phyloP scores from a whole-genome alignment of 371 early-diverging fungal genomes.

The Capillidium heterosporum region DNA sequence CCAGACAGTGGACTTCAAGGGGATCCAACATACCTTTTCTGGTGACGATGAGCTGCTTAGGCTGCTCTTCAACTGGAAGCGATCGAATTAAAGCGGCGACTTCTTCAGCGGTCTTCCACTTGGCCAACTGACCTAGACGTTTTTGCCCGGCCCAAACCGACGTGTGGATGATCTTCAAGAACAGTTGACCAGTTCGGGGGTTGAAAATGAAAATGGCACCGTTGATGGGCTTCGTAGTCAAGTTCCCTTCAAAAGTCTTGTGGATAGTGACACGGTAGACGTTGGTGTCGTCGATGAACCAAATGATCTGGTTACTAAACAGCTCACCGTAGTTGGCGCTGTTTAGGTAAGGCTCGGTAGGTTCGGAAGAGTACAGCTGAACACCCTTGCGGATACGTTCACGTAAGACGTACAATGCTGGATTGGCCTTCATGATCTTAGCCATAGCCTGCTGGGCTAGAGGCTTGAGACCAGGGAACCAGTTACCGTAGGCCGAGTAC shows the following conservation, averaged over 20 bases:
- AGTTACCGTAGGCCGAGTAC: constrained; percentile 74
- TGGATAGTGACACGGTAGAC: constrained; percentile 98
- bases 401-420: constrained; percentile 90
- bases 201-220: constrained; percentile 98
- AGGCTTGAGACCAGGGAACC: constrained; percentile 97
- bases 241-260: constrained; percentile 97
- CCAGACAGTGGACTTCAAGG: constrained; percentile 82
- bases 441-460: constrained; percentile 90
- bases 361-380: constrained; percentile 95
- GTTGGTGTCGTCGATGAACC: constrained; percentile 98
- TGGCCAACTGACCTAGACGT: constrained; percentile 93
- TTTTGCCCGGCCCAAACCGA: constrained; percentile 98
- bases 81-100: constrained; percentile 96
- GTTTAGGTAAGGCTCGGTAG: constrained; percentile 94
- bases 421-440: constrained; percentile 96
- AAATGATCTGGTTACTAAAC: constrained; percentile 94
- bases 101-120: constrained; percentile 99
- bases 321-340: constrained; percentile 93
- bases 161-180: constrained; percentile 97
- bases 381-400: constrained; percentile 98
- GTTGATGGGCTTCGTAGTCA: constrained; percentile 96
- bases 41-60: constrained; percentile 95
- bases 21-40: constrained; percentile 99
- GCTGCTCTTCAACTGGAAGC: constrained; percentile 95
- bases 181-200: constrained; percentile 95